Evolutionary conservation across 495 filamentous ascomycete species (phyloP), one percentile per base, ranked within the genome.

Genomic region (Margaritispora aquatica): DNA sequence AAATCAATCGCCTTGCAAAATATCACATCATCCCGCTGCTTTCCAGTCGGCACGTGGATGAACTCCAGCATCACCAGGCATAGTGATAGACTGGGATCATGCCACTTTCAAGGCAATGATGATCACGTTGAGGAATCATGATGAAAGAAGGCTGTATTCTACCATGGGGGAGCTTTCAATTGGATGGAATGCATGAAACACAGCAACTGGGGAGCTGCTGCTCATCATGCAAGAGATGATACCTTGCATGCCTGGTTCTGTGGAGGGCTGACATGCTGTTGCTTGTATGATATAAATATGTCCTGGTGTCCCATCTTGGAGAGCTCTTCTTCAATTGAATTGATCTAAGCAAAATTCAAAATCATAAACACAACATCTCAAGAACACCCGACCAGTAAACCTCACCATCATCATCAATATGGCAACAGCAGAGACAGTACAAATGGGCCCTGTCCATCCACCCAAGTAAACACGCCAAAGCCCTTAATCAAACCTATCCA

Each of bases 381-480:
- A 5, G 5, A 5, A 34, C 29, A 34, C 29, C 5, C 29, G n/a
- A n/a, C n/a, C n/a, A n/a, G n/a, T n/a, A 46, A 24, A 57, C 29
- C 17, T 44, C 7, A 44, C 38, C 3, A 44, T 44, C 38, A 44
- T 15, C 15, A 44, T n/a, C 38, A 44, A 44, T 49, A 71, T 81
- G 80, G 78, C 80, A 13, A 81, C 77, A 55, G 75, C 70, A 55
- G 78, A 80, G n/a, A 80, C 76, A 4, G 75, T 79, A 21, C 58
- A 77, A 3, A 70, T 83, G 5, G 73, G 74, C 0, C 68, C 73
- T 46, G 62, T 73, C 27, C 80, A 83, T 49, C 57, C 69, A 26
- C 80, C 79, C 22, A 78, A 77, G 60, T 65, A 47, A 29, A 21
- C 21, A 34, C n/a, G n/a, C n/a, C n/a, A n/a, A n/a, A n/a, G 15